These are phyloP conservation scores for Lepidium aucheri DNA, from an alignment of 345 rosid genomes.

Conservation along the genomic window DNA sequence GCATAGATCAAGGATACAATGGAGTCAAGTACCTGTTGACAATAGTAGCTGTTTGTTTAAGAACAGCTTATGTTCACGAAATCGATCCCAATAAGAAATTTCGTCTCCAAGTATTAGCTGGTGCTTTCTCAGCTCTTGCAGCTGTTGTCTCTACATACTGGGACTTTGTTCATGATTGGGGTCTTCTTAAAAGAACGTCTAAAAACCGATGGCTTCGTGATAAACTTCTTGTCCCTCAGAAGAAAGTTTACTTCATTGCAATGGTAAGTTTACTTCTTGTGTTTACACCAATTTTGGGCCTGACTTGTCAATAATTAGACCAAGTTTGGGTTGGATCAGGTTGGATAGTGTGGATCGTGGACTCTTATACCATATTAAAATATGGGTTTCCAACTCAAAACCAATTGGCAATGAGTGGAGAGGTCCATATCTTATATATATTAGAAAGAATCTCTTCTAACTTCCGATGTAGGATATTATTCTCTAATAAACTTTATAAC, in stretches of 20 bases:
- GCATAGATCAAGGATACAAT: slow-evolving; percentile 35
- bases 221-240: slow-evolving; percentile 46
- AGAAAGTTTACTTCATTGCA: slow-evolving; percentile 49
- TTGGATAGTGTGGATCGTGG: too few species aligned
- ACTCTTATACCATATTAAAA: too few species aligned
- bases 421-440: too few species aligned
- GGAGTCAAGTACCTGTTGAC: slow-evolving; percentile 49
- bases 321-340: too few species aligned
- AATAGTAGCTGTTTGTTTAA: slow-evolving; percentile 40
- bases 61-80: slow-evolving; percentile 28
- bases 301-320: too few species aligned
- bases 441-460: too few species aligned
- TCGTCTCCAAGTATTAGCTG: slow-evolving; percentile 34
- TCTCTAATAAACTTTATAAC: neutral
- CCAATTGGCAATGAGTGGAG: too few species aligned
- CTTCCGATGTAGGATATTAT: too few species aligned
- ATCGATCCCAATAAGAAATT: neutral
- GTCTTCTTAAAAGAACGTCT: slow-evolving; percentile 46
- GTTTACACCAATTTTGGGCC: too few species aligned
- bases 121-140: slow-evolving; percentile 41
- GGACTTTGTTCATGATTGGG: slow-evolving; percentile 69
- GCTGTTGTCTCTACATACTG: slow-evolving; percentile 37
- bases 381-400: too few species aligned
- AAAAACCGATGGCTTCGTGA: slow-evolving; percentile 56
- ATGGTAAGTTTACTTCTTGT: too few species aligned